phyloP scores from a whole-genome alignment of 2,329 filamentous ascomycete genomes.

The Intubia oerlemansii region DNA sequence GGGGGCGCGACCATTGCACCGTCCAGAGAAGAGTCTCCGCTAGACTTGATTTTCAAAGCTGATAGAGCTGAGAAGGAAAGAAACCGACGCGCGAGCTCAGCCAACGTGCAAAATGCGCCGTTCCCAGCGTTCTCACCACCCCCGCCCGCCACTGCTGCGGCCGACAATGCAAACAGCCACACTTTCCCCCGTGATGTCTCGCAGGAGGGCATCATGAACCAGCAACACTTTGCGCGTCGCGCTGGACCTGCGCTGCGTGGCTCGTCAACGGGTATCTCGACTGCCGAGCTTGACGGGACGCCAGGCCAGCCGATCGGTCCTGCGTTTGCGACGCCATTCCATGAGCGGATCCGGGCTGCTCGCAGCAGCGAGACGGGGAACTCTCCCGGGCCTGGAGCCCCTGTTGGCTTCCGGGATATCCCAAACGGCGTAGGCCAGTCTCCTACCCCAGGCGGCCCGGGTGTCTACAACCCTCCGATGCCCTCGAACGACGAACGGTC shows the following conservation, averaged over 20 bases:
- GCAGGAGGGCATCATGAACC: too few species aligned
- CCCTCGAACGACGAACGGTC: too few species aligned
- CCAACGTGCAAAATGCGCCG: constrained; percentile 18
- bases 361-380: constrained; percentile 18
- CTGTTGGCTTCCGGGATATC: too few species aligned
- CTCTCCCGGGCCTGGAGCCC: constrained; percentile 1
- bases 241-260: constrained; percentile 20
- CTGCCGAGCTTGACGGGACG: constrained; percentile 45
- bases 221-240: constrained; percentile 11
- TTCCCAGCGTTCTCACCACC: constrained; percentile 31
- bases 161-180: constrained; percentile 9
- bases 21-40: constrained; percentile 43
- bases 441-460: too few species aligned
- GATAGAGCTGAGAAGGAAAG: constrained; percentile 58
- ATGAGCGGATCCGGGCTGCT: constrained; percentile 37
- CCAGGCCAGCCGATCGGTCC: constrained; percentile 35
- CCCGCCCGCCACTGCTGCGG: constrained; percentile 11
- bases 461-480: too few species aligned
- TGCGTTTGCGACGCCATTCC: constrained; percentile 45
- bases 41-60: constrained; percentile 80
- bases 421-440: too few species aligned
- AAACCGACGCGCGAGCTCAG: constrained; percentile 29
- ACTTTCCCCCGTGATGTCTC: constrained; percentile 2
- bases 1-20: too few species aligned
- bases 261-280: constrained; percentile 35